A percentile compares a stretch with the other conserved stretches of the same genome.
Conservation (phyloP, 2,329 filamentous ascomycete genomes). For the Knoxdaviesia proteae region DNA sequence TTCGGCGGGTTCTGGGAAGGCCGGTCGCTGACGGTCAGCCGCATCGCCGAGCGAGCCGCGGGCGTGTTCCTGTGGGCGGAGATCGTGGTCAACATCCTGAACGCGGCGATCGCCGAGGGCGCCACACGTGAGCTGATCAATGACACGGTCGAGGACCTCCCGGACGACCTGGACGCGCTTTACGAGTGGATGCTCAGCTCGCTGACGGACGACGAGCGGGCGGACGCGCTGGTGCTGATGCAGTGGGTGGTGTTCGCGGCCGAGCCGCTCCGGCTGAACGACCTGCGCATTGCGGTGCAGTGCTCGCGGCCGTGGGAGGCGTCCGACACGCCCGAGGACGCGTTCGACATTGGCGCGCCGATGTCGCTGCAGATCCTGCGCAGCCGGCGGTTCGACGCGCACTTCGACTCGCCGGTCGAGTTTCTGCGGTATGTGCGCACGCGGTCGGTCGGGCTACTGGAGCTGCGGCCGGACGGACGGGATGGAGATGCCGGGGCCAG, state of each 20-base stretch:
- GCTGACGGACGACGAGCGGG: constrained; percentile 10
- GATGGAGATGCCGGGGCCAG: constrained; percentile 1
- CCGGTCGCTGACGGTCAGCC: constrained; percentile 9
- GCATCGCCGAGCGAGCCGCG: constrained; percentile 10
- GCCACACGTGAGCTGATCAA: constrained; percentile 14
- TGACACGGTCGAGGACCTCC: constrained; percentile 12
- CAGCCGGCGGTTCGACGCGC: constrained; percentile 6
- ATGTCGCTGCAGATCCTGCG: constrained; percentile 10
- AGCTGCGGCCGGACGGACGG: constrained; percentile 8
- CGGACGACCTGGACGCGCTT: constrained; percentile 12
- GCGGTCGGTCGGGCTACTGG: constrained; percentile 13
- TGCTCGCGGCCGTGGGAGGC: constrained; percentile 8
- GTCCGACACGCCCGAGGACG: constrained; percentile 6
- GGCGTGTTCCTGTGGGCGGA: constrained; percentile 15
- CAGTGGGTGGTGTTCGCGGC: constrained; percentile 14
- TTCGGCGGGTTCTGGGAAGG: constrained; percentile 13
- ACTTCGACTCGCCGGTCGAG: constrained; percentile 10
- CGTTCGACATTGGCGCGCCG: constrained; percentile 9
- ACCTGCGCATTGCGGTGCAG: constrained; percentile 12
- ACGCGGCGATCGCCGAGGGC: constrained; percentile 14
- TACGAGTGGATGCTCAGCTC: constrained; percentile 16
- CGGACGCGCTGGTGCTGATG: constrained; percentile 12
- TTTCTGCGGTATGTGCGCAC: constrained; percentile 12
- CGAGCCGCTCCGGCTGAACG: constrained; percentile 13
- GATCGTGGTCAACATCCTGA: constrained; percentile 15